Conservation (phyloP, 2,329 filamentous ascomycete species). For the Exophiala dermatitidis region DNA sequence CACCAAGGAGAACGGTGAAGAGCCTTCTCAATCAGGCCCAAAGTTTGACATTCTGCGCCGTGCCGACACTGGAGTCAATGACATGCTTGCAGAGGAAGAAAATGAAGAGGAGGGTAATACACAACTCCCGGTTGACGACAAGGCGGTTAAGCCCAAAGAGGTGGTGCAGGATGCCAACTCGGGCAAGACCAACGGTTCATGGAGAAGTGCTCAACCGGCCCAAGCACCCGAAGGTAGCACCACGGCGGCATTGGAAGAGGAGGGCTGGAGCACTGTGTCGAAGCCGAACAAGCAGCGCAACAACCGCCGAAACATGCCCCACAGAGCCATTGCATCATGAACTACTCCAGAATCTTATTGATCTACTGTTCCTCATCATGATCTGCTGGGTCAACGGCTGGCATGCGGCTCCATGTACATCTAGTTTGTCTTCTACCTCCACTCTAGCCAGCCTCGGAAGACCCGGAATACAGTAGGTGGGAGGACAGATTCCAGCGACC, state of each 20-base stretch:
- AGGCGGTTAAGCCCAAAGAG: constrained; percentile 51
- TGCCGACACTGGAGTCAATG: constrained; percentile 42
- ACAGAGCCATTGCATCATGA: constrained; percentile 37
- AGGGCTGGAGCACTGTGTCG: constrained; percentile 45
- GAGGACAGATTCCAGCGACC: constrained; percentile 10
- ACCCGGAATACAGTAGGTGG: constrained; percentile 4
- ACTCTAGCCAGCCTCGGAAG: constrained; percentile 8
- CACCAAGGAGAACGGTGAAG: constrained; percentile 23
- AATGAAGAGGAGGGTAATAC: constrained; percentile 39
- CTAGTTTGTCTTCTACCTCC: constrained; percentile 10
- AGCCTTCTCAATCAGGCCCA: constrained; percentile 32
- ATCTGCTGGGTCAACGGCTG: not conserved
- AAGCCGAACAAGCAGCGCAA: constrained; percentile 36
- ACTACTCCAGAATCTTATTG: constrained; percentile 31
- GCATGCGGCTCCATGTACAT: constrained; percentile 14
- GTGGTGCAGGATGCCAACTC: constrained; percentile 41
- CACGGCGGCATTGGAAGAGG: constrained; percentile 35
- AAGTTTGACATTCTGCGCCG: constrained; percentile 51
- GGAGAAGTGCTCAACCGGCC: constrained; percentile 30
- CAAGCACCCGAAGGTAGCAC: constrained; percentile 29
- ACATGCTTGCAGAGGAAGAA: constrained; percentile 45
- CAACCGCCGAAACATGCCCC: constrained; percentile 37
- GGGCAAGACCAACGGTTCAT: constrained; percentile 37
- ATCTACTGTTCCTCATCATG: not conserved
- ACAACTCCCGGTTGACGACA: constrained; percentile 35